Conservation (phyloP, 2,329 filamentous ascomycete genomes). For the Chaetomium sp. region DNA sequence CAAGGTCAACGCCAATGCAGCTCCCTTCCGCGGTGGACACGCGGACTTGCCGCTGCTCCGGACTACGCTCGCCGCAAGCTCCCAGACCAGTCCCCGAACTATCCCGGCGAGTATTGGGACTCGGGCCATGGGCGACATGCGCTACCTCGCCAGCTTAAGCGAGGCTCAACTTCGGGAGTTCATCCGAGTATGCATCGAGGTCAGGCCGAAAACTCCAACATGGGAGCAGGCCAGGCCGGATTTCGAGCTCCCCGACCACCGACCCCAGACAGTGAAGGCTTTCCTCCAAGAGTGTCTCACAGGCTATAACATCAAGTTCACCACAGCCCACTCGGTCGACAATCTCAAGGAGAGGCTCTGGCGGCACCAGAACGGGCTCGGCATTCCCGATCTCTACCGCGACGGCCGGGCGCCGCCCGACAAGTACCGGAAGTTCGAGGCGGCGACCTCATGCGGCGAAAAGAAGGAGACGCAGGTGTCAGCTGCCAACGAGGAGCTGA, state of each 20-base stretch:
- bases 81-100: neutral
- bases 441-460: neutral
- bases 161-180: neutral
- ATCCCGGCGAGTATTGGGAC: neutral
- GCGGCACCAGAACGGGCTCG: conserved; percentile 14
- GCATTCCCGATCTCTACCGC: conserved; percentile 14
- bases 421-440: conserved; percentile 9
- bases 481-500: conserved; percentile 21
- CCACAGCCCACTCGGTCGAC: neutral
- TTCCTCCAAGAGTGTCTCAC: conserved; percentile 7
- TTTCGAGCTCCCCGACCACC: neutral
- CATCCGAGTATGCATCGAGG: neutral
- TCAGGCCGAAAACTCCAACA: neutral
- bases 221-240: neutral
- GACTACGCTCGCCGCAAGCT: neutral
- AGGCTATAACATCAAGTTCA: conserved; percentile 22
- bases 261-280: neutral
- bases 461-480: neutral
- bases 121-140: neutral
- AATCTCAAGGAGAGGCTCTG: conserved; percentile 20
- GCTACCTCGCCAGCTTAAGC: neutral
- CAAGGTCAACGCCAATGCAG: conserved; percentile 6
- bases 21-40: neutral
- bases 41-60: neutral
- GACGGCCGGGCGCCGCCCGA: conserved; percentile 26